Evolutionary conservation across 2,329 filamentous ascomycete species (phyloP), one percentile per base, ranked within the genome.

Genomic region (Malbranchea cinnamomea): DNA sequence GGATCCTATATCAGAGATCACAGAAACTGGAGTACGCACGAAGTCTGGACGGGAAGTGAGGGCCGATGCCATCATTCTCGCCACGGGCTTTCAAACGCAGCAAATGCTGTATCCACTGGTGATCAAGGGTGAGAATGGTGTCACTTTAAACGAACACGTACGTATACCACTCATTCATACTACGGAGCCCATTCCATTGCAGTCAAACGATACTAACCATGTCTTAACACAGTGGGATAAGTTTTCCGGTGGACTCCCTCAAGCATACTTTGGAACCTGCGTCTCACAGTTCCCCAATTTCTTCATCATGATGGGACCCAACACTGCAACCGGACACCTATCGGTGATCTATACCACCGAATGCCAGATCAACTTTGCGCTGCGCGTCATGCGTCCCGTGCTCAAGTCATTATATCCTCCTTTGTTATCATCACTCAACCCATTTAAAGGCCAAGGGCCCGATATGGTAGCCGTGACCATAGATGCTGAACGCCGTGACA

Each of bases 301-400:
- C 41, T 62, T 61, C 44, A 52, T 58, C 18, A 45, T 59, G 33
- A 53, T 60, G 48, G 57, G 59, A 0, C 60, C 52, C 6, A 62
- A 62, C 38, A 62, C 57, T 0, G 47, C 60, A 2, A 66, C 58
- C 0, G 63, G 63, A 0, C 64, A 68, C 37, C 44, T 63, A 0
- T 62, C 56, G 0, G 63, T 65, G 3, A 60, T 67, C 12, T 66
- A 61, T 41, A 60, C 61, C 1, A 57, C 58, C 1, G 63, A 67
- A 39, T 67, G 63, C 38, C 62, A 67, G 34, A 62, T 67, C 31
- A 65, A 64, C 41, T 63, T 63, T 36, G 49, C 49, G 11, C 42
- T 60, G 5, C 50, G 57, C 5, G 43, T 62, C 0, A 47, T 67
- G 8, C 39, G 38, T 0, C 62, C 63, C 0, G 50, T 67, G 19